phyloP scores from a whole-genome alignment of 2,329 filamentous ascomycete species.

The Colletotrichum sp. region DNA sequence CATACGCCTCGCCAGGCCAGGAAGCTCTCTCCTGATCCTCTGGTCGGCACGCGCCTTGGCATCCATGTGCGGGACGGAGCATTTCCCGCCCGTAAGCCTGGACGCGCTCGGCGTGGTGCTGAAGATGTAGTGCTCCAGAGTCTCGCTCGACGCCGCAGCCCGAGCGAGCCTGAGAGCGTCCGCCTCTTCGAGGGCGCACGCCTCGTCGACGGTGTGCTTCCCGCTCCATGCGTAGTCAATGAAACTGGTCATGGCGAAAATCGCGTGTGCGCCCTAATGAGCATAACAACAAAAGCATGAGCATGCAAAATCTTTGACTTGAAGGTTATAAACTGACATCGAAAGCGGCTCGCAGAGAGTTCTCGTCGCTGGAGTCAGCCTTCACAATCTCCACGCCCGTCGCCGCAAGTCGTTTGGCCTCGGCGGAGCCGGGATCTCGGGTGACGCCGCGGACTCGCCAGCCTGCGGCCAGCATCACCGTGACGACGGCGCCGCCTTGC shows the following conservation, averaged over 20 bases:
- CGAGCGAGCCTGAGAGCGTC: neutral
- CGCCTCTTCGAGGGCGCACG: neutral
- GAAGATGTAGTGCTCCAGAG: neutral
- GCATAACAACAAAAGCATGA: neutral
- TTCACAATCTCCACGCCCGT: neutral
- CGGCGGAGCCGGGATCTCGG: too few relatives aligned
- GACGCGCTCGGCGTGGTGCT: neutral
- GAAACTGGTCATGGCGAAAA: neutral
- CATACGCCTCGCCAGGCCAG: neutral
- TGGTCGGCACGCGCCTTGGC: neutral
- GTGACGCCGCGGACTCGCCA: too few relatives aligned
- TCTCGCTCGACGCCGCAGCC: neutral
- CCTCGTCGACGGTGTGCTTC: neutral
- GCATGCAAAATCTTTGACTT: neutral
- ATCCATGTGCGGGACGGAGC: neutral
- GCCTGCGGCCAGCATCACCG: too few relatives aligned
- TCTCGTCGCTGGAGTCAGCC: neutral
- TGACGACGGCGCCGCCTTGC: neutral
- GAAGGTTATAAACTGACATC: neutral
- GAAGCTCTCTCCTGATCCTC: neutral
- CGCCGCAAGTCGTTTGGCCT: neutral
- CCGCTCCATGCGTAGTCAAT: neutral
- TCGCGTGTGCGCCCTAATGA: neutral
- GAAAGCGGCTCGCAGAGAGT: neutral
- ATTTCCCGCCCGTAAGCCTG: neutral